phyloP scores from a whole-genome alignment of 169 alveolate species.

The Neospora caninum region DNA sequence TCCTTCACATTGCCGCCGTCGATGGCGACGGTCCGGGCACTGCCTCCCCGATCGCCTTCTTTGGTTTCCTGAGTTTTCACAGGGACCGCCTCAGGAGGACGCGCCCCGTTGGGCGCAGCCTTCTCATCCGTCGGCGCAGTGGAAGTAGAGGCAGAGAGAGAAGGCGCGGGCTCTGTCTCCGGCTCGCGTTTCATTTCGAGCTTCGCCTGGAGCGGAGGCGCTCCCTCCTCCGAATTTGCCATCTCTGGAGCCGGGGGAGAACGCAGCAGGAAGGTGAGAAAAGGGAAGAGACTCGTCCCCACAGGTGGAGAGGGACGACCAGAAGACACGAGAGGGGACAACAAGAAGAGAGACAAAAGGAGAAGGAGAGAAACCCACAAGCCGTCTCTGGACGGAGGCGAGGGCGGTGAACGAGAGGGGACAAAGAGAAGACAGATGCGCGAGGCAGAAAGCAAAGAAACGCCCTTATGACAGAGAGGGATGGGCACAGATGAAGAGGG shows the following conservation, averaged over 20 bases:
- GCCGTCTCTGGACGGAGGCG: no score
- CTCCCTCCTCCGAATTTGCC: no score
- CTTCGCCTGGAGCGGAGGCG: not conserved
- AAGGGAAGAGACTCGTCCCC: not conserved
- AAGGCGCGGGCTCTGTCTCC: not conserved
- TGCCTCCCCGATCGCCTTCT: not conserved
- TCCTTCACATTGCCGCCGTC: constrained; percentile 10
- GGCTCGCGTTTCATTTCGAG: not conserved
- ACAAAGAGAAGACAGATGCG: not conserved
- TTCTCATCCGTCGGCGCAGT: not conserved
- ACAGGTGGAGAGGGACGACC: not conserved
- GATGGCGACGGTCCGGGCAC: constrained; percentile 23
- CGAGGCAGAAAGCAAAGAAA: not conserved
- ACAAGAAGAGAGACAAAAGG: not conserved
- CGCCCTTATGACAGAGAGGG: not conserved
- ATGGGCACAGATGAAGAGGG: not conserved
- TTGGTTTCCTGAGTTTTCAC: not conserved
- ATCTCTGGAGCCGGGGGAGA: not conserved
- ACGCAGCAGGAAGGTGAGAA: not conserved
- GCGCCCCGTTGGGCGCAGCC: not conserved
- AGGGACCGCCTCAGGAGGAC: no score
- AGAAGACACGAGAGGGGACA: not conserved
- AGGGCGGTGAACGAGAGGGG: no score
- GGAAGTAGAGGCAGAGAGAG: not conserved
- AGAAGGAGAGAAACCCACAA: no score